Evolutionary conservation across 2,329 filamentous ascomycete genomes (phyloP), one percentile per base, ranked within the genome.

Genomic region (Zymoseptoria tritici): DNA sequence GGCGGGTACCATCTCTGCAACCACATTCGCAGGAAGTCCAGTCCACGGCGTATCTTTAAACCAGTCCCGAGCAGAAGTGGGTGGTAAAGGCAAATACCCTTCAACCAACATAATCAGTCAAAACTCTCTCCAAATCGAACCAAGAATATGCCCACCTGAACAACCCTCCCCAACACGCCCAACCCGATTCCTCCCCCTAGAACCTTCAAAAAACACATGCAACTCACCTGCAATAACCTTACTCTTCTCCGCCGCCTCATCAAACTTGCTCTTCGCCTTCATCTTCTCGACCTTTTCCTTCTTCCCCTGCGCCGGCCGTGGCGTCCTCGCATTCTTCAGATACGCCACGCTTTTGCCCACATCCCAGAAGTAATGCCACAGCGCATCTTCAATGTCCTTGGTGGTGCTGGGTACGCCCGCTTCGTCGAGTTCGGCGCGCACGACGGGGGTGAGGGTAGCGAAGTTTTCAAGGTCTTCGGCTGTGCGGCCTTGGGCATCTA

Each of bases 281-380:
- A 29, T 8, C 26, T 29, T 75, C 57, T 70, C 66, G 31, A 72
- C 62, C 66, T 79, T 80, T 26, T 72, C 70, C 62, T 75, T 76
- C 66, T 76, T 75, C 11, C 70, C 67, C 31, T 67, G 63, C 55
- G 59, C 21, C 21, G 57, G 50, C 52, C 65, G 66, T 31, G 67
- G 68, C 26, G 64, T 63, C 55, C 63, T 66, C 16, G 62, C 61
- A 49, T 68, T 88, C 63, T 85, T 83, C 60, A 99, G 76, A 71
- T 91, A 97, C 59, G 83, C 81, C 46, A 95, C 87, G 0, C 90
- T 85, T 75, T 96, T 96, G 59, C 86, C 88, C 29, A 96, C 81
- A 69, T 99, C 92, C 72, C 92, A 97, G 74, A 93, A 97, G 75
- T 97, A 97, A 75, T 99, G 85, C 91, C 91, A 97, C 16, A 99